These are phyloP conservation scores for Thalassiosira profunda DNA, from an alignment of 108 stramenopile genomes.

Conservation along the genomic window DNA sequence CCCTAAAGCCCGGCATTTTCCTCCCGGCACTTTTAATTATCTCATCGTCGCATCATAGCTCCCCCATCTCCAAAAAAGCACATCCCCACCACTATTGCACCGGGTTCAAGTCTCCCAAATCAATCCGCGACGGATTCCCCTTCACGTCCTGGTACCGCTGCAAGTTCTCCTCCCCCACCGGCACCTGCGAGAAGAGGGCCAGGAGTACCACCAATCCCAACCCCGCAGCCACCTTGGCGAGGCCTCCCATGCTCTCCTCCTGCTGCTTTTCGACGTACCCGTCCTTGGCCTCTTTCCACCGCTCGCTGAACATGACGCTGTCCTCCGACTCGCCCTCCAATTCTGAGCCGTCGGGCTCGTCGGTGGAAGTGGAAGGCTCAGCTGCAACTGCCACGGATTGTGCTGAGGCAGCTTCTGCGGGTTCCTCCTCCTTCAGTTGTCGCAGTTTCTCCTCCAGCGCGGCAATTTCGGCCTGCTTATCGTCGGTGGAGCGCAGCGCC, in stretches of 20 bases:
- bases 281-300: constrained; percentile 36
- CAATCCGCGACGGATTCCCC: constrained; percentile 33
- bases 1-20: too few relatives aligned
- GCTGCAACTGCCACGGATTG: neutral
- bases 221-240: constrained; percentile 18
- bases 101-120: constrained; percentile 55
- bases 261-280: neutral
- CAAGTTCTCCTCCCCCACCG: constrained; percentile 33
- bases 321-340: constrained; percentile 30
- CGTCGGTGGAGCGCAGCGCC: constrained; percentile 21
- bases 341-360: constrained; percentile 7
- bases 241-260: constrained; percentile 4
- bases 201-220: constrained; percentile 29
- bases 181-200: constrained; percentile 39
- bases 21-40: too few relatives aligned
- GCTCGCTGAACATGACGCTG: constrained; percentile 47
- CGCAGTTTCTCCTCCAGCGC: constrained; percentile 40
- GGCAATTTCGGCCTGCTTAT: constrained; percentile 49
- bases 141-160: constrained; percentile 40
- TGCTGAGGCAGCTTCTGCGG: neutral
- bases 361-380: neutral
- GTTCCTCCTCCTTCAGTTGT: constrained; percentile 23
- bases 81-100: constrained; percentile 7
- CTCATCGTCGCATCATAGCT: too few relatives aligned
- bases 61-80: too few relatives aligned